A percentile compares a stretch with the other conserved stretches of the same genome.
Evolutionary conservation across 768 basidiomycete genomes (phyloP).

Genomic region (Galerina marginata): DNA sequence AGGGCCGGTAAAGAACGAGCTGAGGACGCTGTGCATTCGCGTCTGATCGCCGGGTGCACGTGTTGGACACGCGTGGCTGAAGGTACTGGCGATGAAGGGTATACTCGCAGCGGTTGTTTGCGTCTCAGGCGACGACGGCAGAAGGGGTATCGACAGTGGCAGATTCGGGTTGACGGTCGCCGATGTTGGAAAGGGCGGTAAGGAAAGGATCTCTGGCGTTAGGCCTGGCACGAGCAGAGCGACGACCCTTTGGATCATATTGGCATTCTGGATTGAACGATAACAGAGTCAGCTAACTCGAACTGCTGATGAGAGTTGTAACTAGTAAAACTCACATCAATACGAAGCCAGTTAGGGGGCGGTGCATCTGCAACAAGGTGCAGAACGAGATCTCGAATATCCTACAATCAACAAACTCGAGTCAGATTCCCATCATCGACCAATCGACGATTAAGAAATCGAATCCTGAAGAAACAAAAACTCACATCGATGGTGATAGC

Average conservation of each 20-base stretch:
- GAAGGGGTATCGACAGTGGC: constrained; percentile 47
- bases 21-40: constrained; percentile 85
- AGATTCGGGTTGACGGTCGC: constrained; percentile 59
- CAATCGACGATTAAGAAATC: not conserved
- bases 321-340: constrained; percentile 61
- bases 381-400: constrained; percentile 84
- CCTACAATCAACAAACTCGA: constrained; percentile 48
- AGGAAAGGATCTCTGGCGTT: constrained; percentile 70
- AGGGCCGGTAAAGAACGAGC: constrained; percentile 82
- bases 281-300: not conserved
- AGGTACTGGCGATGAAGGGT: constrained; percentile 77
- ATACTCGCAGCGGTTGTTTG: constrained; percentile 39
- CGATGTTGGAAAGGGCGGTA: constrained; percentile 74
- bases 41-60: constrained; percentile 89
- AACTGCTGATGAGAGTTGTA: constrained; percentile 4
- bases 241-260: constrained; percentile 78
- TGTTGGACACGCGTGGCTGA: constrained; percentile 93
- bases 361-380: constrained; percentile 83
- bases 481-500: constrained; percentile 84
- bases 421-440: not conserved
- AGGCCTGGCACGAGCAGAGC: constrained; percentile 87
- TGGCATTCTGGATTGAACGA: constrained; percentile 59
- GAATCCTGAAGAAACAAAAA: constrained; percentile 13
- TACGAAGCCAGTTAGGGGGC: constrained; percentile 85
- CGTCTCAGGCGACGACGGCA: constrained; percentile 28